Evolutionary conservation across 805 yeast species (phyloP), one percentile per base, ranked within the genome.

Genomic region (Myxozyma geophila): DNA sequence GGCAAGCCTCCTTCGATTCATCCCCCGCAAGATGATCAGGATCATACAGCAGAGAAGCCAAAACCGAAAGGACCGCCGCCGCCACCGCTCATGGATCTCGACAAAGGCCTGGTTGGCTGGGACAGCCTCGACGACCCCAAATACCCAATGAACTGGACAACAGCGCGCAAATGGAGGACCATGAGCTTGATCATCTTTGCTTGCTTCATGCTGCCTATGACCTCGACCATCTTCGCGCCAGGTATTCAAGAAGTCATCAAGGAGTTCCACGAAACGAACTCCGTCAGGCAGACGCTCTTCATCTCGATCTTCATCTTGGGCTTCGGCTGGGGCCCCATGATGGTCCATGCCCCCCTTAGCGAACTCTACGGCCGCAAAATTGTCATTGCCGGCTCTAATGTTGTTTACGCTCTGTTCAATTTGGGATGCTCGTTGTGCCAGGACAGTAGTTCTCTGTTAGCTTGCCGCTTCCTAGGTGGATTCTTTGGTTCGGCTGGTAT

Each of bases 401-500:
- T 64, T 4, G 7, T 50, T 15, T 75, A 83, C 33, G 74, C 80
- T 71, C 66, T 82, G 54, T 76, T 78, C 17, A 77, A 79, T 43
- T 48, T 60, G 28, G 60, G 60, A 9, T 55, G 60, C 48, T 44
- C 64, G n/a, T 19, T 19, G 46, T 69, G 78, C 12, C 81, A 83
- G 73, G 83, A 83, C 69, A 70, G 83, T 41, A 79, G 80, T 1
- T 79, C 85, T 58, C 79, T 88, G 40, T 76, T 90, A 56, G 86
- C 90, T 2, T 78, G 89, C 51, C 77, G 96, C 70, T 89, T 89
- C 72, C 83, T 91, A 71, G 79, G 87, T 21, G 96, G 96, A 0
- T 81, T 87, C 41, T 81, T 87, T 58, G 90, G 93, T 1, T 86
- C 92, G 1, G 95, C 93, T 2, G 90, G 92, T 0, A 80, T 91